Percentiles rank a stretch among this genome's conserved stretches.
Evolutionary conservation across 2,329 filamentous ascomycete species (phyloP).

Genomic region (Fusarium sarcochroum): DNA sequence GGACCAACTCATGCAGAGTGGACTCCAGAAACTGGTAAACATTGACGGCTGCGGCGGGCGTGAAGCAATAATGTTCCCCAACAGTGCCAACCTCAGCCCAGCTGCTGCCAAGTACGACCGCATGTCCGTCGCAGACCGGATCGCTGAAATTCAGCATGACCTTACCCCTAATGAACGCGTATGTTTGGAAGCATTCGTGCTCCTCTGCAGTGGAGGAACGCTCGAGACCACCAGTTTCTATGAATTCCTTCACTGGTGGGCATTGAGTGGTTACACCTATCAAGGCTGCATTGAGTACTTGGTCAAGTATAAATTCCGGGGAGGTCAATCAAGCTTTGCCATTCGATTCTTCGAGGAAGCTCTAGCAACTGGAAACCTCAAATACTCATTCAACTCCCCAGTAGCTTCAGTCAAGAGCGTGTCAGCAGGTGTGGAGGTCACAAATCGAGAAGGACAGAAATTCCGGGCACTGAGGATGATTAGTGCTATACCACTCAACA

Average conservation of each 20-base stretch:
- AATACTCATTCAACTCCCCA: slow-evolving; percentile 58
- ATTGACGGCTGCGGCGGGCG: slow-evolving; percentile 57
- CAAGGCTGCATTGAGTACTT: slow-evolving; percentile 56
- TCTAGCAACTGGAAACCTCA: slow-evolving; percentile 53
- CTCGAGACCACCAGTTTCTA: slow-evolving; percentile 61
- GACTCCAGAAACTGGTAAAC: slow-evolving; percentile 60
- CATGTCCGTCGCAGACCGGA: slow-evolving; percentile 59
- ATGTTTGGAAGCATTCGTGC: slow-evolving; percentile 57
- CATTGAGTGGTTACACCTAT: slow-evolving; percentile 58
- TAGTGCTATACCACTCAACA: slow-evolving; percentile 61
- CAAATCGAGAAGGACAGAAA: slow-evolving; percentile 48
- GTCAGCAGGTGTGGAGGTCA: slow-evolving; percentile 51
- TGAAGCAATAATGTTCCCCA: slow-evolving; percentile 58
- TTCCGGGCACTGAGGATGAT: slow-evolving; percentile 54
- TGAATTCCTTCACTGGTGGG: slow-evolving; percentile 65
- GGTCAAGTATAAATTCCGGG: slow-evolving; percentile 59
- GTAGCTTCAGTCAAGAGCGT: slow-evolving; percentile 53
- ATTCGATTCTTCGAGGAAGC: slow-evolving; percentile 62
- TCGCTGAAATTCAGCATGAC: slow-evolving; percentile 56
- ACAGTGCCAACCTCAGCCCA: slow-evolving; percentile 53
- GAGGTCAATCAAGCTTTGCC: slow-evolving; percentile 62
- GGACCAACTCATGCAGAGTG: slow-evolving; percentile 51
- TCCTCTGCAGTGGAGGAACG: slow-evolving; percentile 59
- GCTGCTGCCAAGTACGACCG: slow-evolving; percentile 55
- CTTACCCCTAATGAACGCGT: slow-evolving; percentile 59